Percentiles rank a stretch among this genome's conserved stretches.
Conservation (phyloP, 306 rosid species). For the Castanea mollissima region DNA sequence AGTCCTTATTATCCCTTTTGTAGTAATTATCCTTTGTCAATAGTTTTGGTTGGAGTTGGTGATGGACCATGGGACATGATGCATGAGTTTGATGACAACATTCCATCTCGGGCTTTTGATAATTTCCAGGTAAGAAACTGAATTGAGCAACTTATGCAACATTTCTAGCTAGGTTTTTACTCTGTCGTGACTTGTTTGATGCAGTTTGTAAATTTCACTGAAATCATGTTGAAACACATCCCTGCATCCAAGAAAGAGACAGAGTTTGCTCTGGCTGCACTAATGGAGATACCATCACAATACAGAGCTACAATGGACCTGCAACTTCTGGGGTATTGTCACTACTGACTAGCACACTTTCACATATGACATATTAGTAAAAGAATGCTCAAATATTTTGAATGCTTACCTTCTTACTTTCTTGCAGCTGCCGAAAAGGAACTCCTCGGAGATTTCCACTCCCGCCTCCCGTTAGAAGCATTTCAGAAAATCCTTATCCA, state of each 20-base stretch:
- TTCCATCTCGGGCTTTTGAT: slow-evolving; percentile 27
- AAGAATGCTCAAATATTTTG: not conserved
- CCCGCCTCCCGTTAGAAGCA: slow-evolving; percentile 11
- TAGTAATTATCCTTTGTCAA: slow-evolving; percentile 33
- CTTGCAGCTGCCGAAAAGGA: slow-evolving; percentile 1
- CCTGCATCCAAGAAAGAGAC: slow-evolving; percentile 9
- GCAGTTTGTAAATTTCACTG: slow-evolving; percentile 40
- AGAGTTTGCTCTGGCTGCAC: slow-evolving; percentile 10
- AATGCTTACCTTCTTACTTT: not conserved
- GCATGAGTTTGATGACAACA: slow-evolving; percentile 20
- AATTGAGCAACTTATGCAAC: not conserved
- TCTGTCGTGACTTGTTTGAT: not conserved
- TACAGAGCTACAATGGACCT: slow-evolving; percentile 12
- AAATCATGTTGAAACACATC: slow-evolving; percentile 15
- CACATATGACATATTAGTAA: not conserved
- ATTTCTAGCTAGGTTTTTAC: not conserved
- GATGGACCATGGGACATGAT: slow-evolving; percentile 44
- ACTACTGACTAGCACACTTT: not conserved
- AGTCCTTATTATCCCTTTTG: slow-evolving; percentile 5
- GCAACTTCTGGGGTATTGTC: slow-evolving; percentile 8
- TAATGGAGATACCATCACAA: slow-evolving; percentile 18
- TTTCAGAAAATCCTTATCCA: not conserved
- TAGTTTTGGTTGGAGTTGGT: slow-evolving; percentile 38
- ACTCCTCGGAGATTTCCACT: not conserved
- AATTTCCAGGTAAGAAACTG: slow-evolving; percentile 26